A percentile compares a stretch with the other conserved stretches of the same genome.
Conservation (phyloP, 352 stramenopile genomes). For the Peronospora destructor region DNA sequence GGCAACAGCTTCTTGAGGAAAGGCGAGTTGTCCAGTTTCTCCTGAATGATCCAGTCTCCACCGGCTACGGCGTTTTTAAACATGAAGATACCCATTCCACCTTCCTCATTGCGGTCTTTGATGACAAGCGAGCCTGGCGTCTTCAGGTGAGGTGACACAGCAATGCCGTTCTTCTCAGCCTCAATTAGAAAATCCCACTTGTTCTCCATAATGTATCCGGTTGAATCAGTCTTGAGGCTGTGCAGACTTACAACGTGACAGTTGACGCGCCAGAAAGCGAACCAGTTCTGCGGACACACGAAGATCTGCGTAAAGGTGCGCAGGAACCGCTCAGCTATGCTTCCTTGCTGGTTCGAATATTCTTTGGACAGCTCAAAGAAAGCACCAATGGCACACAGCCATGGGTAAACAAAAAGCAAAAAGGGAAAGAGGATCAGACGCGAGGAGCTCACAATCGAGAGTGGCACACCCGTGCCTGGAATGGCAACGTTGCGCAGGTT, state of each 20-base stretch:
- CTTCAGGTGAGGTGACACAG: constrained; percentile 92
- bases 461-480: constrained; percentile 91
- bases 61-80: constrained; percentile 94
- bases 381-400: constrained; percentile 75
- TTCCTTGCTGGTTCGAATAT: constrained; percentile 54
- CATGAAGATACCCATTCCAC: constrained; percentile 95
- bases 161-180: constrained; percentile 86
- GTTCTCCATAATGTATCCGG: constrained; percentile 94
- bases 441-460: constrained; percentile 86
- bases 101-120: constrained; percentile 97
- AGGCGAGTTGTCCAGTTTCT: constrained; percentile 90
- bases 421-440: constrained; percentile 81
- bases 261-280: constrained; percentile 96
- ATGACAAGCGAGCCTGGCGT: constrained; percentile 87
- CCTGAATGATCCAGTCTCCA: constrained; percentile 95
- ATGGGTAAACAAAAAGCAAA: constrained; percentile 84
- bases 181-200: constrained; percentile 97
- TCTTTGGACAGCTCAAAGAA: constrained; percentile 64
- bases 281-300: constrained; percentile 93
- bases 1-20: constrained; percentile 91
- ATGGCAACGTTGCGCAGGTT: constrained; percentile 98
- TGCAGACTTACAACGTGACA: constrained; percentile 92
- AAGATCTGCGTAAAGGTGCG: constrained; percentile 81
- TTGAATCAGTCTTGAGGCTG: constrained; percentile 87
- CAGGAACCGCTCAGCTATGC: constrained; percentile 87